Evolutionary conservation across 2,329 filamentous ascomycete genomes (phyloP), one percentile per base, ranked within the genome.

Genomic region (Aureobasidium mangrovei): DNA sequence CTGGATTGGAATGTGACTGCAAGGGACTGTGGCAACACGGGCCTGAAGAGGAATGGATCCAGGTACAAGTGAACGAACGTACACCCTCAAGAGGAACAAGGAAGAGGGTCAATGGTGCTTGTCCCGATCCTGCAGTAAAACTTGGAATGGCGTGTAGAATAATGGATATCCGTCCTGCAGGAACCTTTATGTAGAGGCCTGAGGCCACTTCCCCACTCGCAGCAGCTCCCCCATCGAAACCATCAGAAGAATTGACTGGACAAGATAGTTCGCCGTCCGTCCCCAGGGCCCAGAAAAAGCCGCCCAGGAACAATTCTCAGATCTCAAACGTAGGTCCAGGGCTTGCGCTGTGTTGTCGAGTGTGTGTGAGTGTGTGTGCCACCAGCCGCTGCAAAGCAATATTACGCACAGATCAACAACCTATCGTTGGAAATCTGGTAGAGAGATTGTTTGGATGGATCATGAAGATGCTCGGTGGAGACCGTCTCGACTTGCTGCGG

Each of bases 1-100:
- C 49, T 53, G 49, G 49, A 43, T 35, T 53, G 49, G 49, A 53
- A 53, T 53, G 49, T 44, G 39, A 38, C 49, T 43, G 49, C 40
- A 53, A 53, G 49, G 49, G 39, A 36, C 5, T 27, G 5, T 41
- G 4, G 49, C 32, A 35, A 35, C 32, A 43, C 49, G 9, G 9
- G 2, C 49, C 49, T 44, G 40, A 53, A 53, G 49, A 53, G 49
- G 49, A 53, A 53, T 53, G 49, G 7, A 43, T 35, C 49, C 49
- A 53, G 49, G 49, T 38, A 53, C 40, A 53, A 35, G 32, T 31
- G n/a, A 31, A 31, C 39, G 47, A 52, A 52, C 47, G 39, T 9
- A 52, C 47, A 52, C 47, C 47, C 36, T 35, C 47, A 52, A 33
- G 29, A 53, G 40, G 40, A n/a, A 38, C 39, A 38, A 18, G 28